These are phyloP conservation scores for Rhynchosporium secalis DNA, from an alignment of 2,329 filamentous ascomycete genomes.

Conservation along the genomic window DNA sequence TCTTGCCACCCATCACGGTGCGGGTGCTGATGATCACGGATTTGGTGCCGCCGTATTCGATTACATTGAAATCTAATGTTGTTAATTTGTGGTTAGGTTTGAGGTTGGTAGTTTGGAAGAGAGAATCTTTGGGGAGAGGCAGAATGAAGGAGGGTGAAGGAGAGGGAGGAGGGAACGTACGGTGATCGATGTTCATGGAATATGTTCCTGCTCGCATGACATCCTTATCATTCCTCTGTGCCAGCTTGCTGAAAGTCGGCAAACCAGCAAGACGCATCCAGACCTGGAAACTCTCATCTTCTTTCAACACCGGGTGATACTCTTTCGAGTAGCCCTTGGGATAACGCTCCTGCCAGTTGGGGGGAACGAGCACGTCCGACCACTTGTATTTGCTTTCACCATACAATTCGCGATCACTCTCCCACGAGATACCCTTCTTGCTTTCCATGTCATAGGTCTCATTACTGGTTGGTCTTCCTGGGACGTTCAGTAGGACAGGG, in stretches of 20 bases:
- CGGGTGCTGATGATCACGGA: constrained; percentile 85
- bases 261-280: constrained; percentile 98
- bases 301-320: constrained; percentile 65
- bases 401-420: constrained; percentile 79
- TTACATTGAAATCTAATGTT: constrained; percentile 73
- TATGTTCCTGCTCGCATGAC: constrained; percentile 73
- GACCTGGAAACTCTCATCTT: constrained; percentile 86
- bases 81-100: constrained; percentile 4
- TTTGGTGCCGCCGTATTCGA: constrained; percentile 81
- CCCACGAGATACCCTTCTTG: constrained; percentile 76
- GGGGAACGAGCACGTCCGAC: constrained; percentile 72
- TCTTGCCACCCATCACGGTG: constrained; percentile 91
- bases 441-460: constrained; percentile 71
- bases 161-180: constrained; percentile 54
- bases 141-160: not conserved
- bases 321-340: constrained; percentile 67
- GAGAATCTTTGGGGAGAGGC: not conserved
- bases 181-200: constrained; percentile 71
- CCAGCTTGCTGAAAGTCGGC: constrained; percentile 92
- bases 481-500: constrained; percentile 60
- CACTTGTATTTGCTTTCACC: constrained; percentile 65
- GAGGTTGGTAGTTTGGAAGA: not conserved
- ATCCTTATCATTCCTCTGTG: constrained; percentile 73
- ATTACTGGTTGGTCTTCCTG: constrained; percentile 44
- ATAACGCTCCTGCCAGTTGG: constrained; percentile 77